A percentile compares a stretch with the other conserved stretches of the same genome.
Conservation (phyloP, 2,329 filamentous ascomycete genomes). For the Apiospora marii region DNA sequence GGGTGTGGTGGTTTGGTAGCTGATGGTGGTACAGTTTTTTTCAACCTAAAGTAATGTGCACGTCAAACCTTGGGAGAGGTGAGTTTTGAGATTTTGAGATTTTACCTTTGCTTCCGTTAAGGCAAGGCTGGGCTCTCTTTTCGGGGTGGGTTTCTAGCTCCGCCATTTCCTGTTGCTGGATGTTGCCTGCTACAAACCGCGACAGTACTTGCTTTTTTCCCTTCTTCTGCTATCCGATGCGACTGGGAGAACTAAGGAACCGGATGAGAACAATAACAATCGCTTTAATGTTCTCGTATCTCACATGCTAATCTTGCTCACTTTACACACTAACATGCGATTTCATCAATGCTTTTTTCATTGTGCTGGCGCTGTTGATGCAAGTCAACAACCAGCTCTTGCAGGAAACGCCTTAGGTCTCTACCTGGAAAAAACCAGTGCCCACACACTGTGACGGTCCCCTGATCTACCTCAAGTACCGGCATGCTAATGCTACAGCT, state of each 20-base stretch:
- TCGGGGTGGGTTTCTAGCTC: constrained; percentile 20
- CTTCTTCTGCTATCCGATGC: neutral
- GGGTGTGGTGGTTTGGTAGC: constrained; percentile 10
- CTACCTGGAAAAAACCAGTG: neutral
- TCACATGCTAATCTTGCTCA: neutral
- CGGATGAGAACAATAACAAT: constrained; percentile 6
- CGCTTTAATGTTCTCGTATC: neutral
- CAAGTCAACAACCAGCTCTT: constrained; percentile 15
- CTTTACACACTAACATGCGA: neutral
- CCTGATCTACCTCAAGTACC: constrained; percentile 12
- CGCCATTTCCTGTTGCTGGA: constrained; percentile 7
- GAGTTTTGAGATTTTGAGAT: constrained; percentile 21
- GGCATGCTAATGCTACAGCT: constrained; percentile 1
- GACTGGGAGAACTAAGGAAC: neutral
- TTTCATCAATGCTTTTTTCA: neutral
- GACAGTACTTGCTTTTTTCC: neutral
- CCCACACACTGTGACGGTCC: constrained; percentile 12
- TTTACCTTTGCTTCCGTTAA: constrained; percentile 18
- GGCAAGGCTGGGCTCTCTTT: constrained; percentile 5
- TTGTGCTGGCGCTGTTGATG: neutral
- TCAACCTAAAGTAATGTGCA: constrained; percentile 22
- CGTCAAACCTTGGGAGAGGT: constrained; percentile 18
- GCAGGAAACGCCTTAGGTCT: neutral
- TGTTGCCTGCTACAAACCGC: neutral
- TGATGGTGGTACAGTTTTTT: constrained; percentile 20